These are phyloP conservation scores for Ophiostoma novo-ulmi DNA, from an alignment of 2,329 filamentous ascomycete genomes.

Conservation along the genomic window DNA sequence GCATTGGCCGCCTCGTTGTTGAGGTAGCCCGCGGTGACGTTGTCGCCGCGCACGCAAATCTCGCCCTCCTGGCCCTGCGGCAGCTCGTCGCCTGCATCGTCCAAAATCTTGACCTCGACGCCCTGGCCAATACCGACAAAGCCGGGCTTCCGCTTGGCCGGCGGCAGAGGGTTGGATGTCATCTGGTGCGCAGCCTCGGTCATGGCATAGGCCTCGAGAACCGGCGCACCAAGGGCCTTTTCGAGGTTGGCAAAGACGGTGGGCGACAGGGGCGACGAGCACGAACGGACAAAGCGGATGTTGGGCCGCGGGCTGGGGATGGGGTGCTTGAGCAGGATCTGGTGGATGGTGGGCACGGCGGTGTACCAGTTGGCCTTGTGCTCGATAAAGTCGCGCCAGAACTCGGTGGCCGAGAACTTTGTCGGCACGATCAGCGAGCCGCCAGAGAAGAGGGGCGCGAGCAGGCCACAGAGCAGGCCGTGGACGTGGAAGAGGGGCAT, in stretches of 20 bases:
- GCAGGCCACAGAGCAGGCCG: slow-evolving; percentile 75
- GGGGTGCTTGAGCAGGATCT: slow-evolving; percentile 74
- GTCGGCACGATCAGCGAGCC: slow-evolving; percentile 74
- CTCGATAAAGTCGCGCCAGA: slow-evolving; percentile 71
- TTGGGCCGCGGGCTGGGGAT: slow-evolving; percentile 61
- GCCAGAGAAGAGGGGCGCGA: slow-evolving; percentile 69
- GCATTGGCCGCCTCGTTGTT: slow-evolving; percentile 76
- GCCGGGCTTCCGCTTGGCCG: slow-evolving; percentile 69
- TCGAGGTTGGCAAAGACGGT: slow-evolving; percentile 78
- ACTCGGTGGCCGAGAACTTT: slow-evolving; percentile 75
- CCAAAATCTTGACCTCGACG: slow-evolving; percentile 73
- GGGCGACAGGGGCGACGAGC: slow-evolving; percentile 76
- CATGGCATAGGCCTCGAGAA: slow-evolving; percentile 89
- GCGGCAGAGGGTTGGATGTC: slow-evolving; percentile 69
- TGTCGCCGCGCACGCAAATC: slow-evolving; percentile 76
- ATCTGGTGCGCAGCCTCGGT: slow-evolving; percentile 84
- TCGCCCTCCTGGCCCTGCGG: slow-evolving; percentile 67
- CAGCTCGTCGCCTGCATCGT: slow-evolving; percentile 63
- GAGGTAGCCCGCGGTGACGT: slow-evolving; percentile 78
- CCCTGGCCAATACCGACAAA: slow-evolving; percentile 80
- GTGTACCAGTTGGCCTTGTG: slow-evolving; percentile 87
- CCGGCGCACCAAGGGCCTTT: slow-evolving; percentile 67
- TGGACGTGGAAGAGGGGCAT: slow-evolving; percentile 92
- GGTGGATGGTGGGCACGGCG: slow-evolving; percentile 87
- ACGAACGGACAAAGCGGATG: slow-evolving; percentile 84